Evolutionary conservation across 331 rosid genomes (phyloP), one percentile per base, ranked within the genome.

Genomic region (Rhamnella rubrinervis): DNA sequence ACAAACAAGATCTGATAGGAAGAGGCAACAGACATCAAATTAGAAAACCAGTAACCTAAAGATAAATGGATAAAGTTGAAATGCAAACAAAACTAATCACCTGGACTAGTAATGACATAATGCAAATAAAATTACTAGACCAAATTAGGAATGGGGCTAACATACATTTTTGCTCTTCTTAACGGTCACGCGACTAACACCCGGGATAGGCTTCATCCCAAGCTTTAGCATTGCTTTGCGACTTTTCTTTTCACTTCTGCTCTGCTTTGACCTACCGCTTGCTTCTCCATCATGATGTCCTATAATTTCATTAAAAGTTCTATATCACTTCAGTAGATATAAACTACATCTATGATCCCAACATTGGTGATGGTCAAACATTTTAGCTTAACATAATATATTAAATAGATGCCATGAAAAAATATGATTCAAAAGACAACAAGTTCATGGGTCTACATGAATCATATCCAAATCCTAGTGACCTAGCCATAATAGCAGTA

Each of bases 161-260:
- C 98, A 75, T 93, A 88, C 98, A 75, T 93, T 93, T 82, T 93
- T 93, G 96, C 97, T 90, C 80, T 90, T 93, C 77, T 92, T 92
- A 4, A 88, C 86, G 0, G 96, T 92, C 71, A 92, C 96, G 1
- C 96, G 83, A 77, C 98, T 92, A 61, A 92, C 98, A 28, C 96
- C 96, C 0, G 88, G 71, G 37, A 89, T 81, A 25, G 96, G 91
- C 60, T 79, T 92, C 98, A 92, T 92, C 58, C 98, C 98, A 46
- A 92, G 96, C 83, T 92, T 92, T 58, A 89, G 77, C 98, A 92
- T 88, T 28, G 98, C 98, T 84, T 92, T 92, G 63, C 96, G 96
- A 46, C 98, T 92, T 79, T 92, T 89, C 89, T 92, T 92, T 61
- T 92, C 96, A 25, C 96, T 92, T 81, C 93, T 82, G 61, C 91